Evolutionary conservation across 2,329 filamentous ascomycete species (phyloP).

Genomic region (Lasiodiplodia theobromae): DNA sequence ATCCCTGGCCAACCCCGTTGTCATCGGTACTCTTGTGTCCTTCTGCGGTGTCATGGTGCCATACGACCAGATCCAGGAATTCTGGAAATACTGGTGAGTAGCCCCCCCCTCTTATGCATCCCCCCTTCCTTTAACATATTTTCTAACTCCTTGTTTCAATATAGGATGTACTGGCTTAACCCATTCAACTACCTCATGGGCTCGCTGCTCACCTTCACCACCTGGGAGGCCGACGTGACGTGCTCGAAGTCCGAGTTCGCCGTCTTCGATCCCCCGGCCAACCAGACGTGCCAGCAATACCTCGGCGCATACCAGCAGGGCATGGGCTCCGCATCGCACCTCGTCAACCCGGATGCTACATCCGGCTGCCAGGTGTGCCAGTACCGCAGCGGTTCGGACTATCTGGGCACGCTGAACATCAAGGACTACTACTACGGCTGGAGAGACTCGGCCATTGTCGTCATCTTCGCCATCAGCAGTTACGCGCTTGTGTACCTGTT

Average conservation of each 20-base stretch:
- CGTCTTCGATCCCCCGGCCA: constrained; percentile 56
- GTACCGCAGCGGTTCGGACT: constrained; percentile 65
- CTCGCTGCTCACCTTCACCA: constrained; percentile 48
- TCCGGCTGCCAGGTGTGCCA: constrained; percentile 67
- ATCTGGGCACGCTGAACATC: constrained; percentile 66
- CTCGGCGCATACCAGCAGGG: constrained; percentile 60
- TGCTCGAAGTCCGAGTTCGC: constrained; percentile 48
- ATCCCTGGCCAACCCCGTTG: constrained; percentile 51
- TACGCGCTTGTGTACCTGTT: constrained; percentile 58
- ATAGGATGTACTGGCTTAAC: constrained; percentile 46
- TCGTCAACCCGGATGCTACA: constrained; percentile 67
- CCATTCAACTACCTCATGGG: constrained; percentile 55
- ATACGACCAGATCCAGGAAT: constrained; percentile 41
- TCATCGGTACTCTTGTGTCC: constrained; percentile 41
- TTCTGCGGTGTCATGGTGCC: constrained; percentile 47
- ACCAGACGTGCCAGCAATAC: constrained; percentile 66
- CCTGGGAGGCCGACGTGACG: constrained; percentile 51
- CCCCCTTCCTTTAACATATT: not conserved
- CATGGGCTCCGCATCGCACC: constrained; percentile 56
- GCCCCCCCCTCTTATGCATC: too few species aligned
- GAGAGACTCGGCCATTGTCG: constrained; percentile 68
- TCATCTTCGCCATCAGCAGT: constrained; percentile 62
- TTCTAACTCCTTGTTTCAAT: not conserved
- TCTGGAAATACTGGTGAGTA: constrained; percentile 48
- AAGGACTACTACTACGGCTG: constrained; percentile 66